Percentiles rank a stretch among this genome's conserved stretches.
Conservation (phyloP, 768 basidiomycete genomes). For the Trametes elegans region DNA sequence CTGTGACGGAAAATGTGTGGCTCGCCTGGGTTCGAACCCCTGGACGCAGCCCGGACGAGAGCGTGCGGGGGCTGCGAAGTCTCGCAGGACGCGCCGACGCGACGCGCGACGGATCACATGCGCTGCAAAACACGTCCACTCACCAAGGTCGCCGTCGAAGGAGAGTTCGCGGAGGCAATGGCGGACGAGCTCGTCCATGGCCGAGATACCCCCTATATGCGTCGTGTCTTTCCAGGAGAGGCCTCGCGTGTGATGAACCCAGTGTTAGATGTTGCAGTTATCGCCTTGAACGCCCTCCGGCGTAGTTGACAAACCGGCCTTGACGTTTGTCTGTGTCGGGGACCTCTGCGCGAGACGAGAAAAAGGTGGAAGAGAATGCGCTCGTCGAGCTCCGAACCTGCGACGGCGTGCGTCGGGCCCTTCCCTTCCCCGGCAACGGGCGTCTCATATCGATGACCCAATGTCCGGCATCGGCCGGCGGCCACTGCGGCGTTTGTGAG, state of each 20-base stretch:
- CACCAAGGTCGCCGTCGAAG: conserved; percentile 89
- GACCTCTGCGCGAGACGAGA: neutral
- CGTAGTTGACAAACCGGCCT: too few species aligned
- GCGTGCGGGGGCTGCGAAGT: neutral
- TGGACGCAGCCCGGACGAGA: too few species aligned
- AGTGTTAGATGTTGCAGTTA: too few species aligned
- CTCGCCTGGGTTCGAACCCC: conserved; percentile 30
- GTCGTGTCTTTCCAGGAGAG: neutral
- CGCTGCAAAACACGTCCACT: conserved; percentile 33
- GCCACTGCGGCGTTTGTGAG: neutral
- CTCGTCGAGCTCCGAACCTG: neutral
- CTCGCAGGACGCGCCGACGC: neutral
- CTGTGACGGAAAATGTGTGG: conserved; percentile 19
- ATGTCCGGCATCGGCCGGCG: conserved; percentile 6
- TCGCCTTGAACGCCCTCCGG: too few species aligned
- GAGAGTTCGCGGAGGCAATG: conserved; percentile 84
- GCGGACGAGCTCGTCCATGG: conserved; percentile 83
- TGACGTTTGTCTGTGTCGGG: too few species aligned
- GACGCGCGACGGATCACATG: conserved; percentile 20
- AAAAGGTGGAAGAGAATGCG: neutral
- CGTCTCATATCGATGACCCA: conserved; percentile 1
- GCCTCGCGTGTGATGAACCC: too few species aligned
- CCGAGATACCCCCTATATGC: neutral
- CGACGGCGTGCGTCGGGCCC: neutral
- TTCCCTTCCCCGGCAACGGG: neutral